Evolutionary conservation across 2,329 filamentous ascomycete genomes (phyloP), one percentile per base, ranked within the genome.

Genomic region (Colletotrichum coccodes): DNA sequence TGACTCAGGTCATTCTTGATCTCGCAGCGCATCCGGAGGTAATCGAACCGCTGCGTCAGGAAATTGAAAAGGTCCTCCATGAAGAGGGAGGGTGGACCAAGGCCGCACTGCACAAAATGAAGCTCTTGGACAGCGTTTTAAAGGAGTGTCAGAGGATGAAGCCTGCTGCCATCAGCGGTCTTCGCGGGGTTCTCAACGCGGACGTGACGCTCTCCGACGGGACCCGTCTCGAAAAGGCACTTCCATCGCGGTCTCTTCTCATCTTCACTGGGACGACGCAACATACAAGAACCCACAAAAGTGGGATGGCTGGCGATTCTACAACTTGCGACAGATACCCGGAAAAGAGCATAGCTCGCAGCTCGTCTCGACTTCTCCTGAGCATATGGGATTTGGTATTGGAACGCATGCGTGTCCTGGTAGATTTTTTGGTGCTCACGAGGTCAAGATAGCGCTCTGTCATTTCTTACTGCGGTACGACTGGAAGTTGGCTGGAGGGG

Each of bases 31-130:
- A 83, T 46, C 79, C 80, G 0, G 80, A 84, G 53, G 77, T 78
- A 36, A 73, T 84, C 4, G 74, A 80, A n/a, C 76, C 76, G 4
- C 71, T 86, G 26, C 76, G 83, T 1, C 76, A 82, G 16, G 85
- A 86, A 72, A 81, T 85, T 8, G 60, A 73, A 2, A 61, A 67
- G 0, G 76, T 81, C 1, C 69, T 83, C 16, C 69, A 72, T 4
- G 74, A 80, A 28, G 79, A 81, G 14, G 40, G 49, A 8, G 77
- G 76, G 0, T 80, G 76, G 76, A 76, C 72, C 11, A 81, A 81
- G 67, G 75, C 75, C 0, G 69, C 79, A 0, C 70, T 84, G 0
- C 78, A 78, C 70, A 78, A 80, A 40, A 73, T 84, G 50, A 79
- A 77, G 62, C 72, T 82, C 4, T 70, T 84, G 60, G 82, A 84